Evolutionary conservation across 2,329 filamentous ascomycete genomes (phyloP).

Genomic region (Xylariaceae sp.): DNA sequence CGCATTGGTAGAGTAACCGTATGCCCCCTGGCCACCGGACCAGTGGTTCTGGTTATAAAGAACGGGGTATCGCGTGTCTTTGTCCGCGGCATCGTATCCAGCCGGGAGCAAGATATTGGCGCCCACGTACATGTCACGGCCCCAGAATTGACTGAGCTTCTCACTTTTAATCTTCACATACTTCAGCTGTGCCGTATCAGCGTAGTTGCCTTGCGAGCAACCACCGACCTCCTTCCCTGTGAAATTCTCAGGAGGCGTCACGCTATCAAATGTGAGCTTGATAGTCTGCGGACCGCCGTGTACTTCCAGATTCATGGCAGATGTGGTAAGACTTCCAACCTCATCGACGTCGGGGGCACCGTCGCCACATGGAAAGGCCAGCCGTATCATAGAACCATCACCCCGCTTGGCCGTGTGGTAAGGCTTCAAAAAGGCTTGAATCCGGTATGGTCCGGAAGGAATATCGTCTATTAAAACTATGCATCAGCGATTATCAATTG

Average conservation of each 20-base stretch:
- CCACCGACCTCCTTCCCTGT: conserved; percentile 18
- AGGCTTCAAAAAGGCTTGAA: conserved; percentile 22
- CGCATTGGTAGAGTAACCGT: conserved; percentile 11
- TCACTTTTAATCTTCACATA: conserved; percentile 23
- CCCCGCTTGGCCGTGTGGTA: conserved; percentile 18
- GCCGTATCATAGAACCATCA: conserved; percentile 18
- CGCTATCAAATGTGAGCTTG: conserved; percentile 19
- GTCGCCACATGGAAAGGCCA: conserved; percentile 24
- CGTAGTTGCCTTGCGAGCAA: conserved; percentile 23
- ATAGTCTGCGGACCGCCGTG: conserved; percentile 14
- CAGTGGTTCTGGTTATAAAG: conserved; percentile 23
- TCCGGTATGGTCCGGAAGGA: conserved; percentile 17
- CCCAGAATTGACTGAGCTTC: conserved; percentile 21
- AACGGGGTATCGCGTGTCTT: conserved; percentile 21
- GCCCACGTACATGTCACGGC: conserved; percentile 25
- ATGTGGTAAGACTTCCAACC: conserved; percentile 18
- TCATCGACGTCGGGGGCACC: conserved; percentile 19
- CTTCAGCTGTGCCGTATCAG: conserved; percentile 18
- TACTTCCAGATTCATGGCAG: conserved; percentile 17
- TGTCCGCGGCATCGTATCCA: conserved; percentile 18
- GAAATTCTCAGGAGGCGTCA: conserved; percentile 11
- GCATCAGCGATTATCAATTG: neutral
- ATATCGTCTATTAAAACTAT: conserved; percentile 12
- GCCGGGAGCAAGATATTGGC: conserved; percentile 21
- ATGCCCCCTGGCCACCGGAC: conserved; percentile 13